A percentile compares a stretch with the other conserved stretches of the same genome.
These are phyloP conservation scores for Saksenaea vasiformis DNA, from an alignment of 371 early-diverging fungal genomes.

Conservation along the genomic window DNA sequence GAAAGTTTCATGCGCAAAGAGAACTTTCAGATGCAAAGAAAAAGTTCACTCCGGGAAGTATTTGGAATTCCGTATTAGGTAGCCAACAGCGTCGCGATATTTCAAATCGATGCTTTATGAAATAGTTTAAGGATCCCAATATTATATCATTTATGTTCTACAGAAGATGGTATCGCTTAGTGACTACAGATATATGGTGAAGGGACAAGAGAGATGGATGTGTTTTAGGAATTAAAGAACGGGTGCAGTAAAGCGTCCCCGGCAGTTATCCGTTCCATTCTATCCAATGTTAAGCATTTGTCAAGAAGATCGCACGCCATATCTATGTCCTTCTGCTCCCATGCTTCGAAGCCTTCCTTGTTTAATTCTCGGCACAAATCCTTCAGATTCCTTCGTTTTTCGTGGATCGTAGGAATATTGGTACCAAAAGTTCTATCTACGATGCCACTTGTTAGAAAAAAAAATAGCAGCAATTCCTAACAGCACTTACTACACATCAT, in stretches of 20 bases:
- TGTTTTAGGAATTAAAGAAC: conserved; percentile 8
- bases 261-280: conserved; percentile 19
- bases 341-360: conserved; percentile 18
- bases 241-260: conserved; percentile 22
- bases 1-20: too few relatives aligned
- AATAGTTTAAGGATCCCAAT: too few relatives aligned
- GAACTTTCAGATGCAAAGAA: too few relatives aligned
- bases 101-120: too few relatives aligned
- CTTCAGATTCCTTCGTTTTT: conserved; percentile 35
- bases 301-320: conserved; percentile 20
- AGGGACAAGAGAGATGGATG: background rate
- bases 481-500: conserved; percentile 58
- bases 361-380: conserved; percentile 36
- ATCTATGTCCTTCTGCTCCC: conserved; percentile 6
- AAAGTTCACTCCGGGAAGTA: too few relatives aligned
- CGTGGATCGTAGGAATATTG: conserved; percentile 56
- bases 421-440: conserved; percentile 63
- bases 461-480: too few relatives aligned
- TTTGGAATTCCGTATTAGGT: too few relatives aligned
- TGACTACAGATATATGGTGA: too few relatives aligned
- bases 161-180: too few relatives aligned
- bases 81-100: too few relatives aligned
- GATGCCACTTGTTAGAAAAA: background rate
- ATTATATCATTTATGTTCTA: too few relatives aligned
- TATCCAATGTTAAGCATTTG: conserved; percentile 16